Evolutionary conservation across 108 stramenopile species (phyloP).

Genomic region (Mediolabrus comicus): DNA sequence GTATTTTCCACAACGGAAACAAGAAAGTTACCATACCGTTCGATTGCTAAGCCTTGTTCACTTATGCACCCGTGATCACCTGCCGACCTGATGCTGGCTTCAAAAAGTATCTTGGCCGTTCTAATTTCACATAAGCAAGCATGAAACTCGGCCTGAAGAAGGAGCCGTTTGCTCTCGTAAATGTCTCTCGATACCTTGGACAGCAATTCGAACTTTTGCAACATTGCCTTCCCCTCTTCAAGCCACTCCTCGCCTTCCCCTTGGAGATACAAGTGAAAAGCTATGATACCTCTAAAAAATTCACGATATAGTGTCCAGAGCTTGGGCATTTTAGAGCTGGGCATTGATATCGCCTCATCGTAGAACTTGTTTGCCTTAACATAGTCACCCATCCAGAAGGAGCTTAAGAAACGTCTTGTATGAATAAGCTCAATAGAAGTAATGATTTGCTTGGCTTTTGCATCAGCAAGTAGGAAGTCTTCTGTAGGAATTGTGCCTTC

Average conservation of each 20-base stretch:
- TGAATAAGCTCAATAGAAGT: not conserved
- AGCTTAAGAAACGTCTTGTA: not conserved
- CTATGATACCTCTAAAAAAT: slow-evolving; percentile 4
- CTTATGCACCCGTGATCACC: not conserved
- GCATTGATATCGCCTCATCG: not conserved
- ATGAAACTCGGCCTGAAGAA: slow-evolving; percentile 6
- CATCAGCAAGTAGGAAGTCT: slow-evolving; percentile 1
- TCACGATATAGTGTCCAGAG: not conserved
- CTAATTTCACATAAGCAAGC: not conserved
- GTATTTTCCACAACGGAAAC: not conserved
- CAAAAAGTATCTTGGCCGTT: not conserved
- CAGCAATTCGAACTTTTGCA: not conserved
- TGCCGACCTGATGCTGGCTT: not conserved
- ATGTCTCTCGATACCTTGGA: not conserved
- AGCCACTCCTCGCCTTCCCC: slow-evolving; percentile 5
- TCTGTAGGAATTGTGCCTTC: not conserved
- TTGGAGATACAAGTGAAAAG: slow-evolving; percentile 4
- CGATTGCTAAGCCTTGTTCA: slow-evolving; percentile 8
- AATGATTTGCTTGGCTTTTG: not conserved
- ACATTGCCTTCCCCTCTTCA: not conserved
- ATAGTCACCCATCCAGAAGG: not conserved
- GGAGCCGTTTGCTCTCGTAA: slow-evolving; percentile 1
- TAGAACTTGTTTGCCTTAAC: not conserved
- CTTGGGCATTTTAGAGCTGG: not conserved
- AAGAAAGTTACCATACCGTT: not conserved